Evolutionary conservation across 23 red algal species (phyloP).

Genomic region (Chondrus crispus): DNA sequence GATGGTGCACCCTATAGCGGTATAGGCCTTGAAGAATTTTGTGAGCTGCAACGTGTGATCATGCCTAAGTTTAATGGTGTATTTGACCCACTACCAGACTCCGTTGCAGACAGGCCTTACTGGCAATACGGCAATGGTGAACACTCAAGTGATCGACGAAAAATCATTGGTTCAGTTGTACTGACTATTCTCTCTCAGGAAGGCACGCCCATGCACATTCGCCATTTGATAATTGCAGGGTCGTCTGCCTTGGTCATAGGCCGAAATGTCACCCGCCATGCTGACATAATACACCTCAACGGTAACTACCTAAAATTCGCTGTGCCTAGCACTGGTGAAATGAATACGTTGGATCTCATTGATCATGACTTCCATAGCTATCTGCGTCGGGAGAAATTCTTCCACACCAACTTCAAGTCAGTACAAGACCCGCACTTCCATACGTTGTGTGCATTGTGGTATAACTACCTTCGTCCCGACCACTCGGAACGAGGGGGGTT

Average conservation of each 20-base stretch:
- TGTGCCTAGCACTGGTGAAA: neutral
- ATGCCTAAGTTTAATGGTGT: neutral
- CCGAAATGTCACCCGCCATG: neutral
- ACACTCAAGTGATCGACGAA: neutral
- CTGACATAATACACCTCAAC: neutral
- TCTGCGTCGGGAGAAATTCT: neutral
- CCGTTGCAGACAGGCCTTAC: neutral
- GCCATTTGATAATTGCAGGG: neutral
- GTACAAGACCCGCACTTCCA: neutral
- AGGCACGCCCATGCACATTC: neutral
- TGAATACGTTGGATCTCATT: neutral
- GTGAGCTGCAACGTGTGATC: neutral
- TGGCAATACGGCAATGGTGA: slow-evolving; percentile 27
- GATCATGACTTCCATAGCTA: neutral
- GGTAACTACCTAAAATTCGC: neutral
- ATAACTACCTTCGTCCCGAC: no score
- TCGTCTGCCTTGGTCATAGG: neutral
- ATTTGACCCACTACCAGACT: neutral
- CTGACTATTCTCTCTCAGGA: neutral
- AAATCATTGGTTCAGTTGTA: neutral
- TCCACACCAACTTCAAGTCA: neutral
- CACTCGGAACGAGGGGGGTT: no score
- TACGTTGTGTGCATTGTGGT: neutral
- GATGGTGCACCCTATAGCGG: neutral
- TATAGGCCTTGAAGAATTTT: slow-evolving; percentile 18